These are phyloP conservation scores for Tylopilus felleus DNA, from an alignment of 768 basidiomycete genomes.

Conservation along the genomic window DNA sequence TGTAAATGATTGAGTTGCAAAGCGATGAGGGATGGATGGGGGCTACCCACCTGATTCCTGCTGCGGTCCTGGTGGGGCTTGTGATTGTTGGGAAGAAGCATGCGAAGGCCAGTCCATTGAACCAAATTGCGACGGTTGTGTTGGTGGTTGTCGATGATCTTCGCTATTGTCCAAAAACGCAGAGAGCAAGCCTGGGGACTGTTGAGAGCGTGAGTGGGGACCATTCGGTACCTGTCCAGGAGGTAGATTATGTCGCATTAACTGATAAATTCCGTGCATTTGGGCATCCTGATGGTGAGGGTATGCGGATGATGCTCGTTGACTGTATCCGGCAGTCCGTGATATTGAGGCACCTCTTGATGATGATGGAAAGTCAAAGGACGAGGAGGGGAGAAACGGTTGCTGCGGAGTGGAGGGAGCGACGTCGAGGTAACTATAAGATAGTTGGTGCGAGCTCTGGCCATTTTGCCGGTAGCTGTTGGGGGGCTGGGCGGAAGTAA, in stretches of 20 bases:
- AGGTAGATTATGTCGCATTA: conserved; percentile 28
- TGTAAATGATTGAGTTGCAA: conserved; percentile 5
- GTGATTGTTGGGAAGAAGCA: conserved; percentile 20
- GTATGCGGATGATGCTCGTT: conserved; percentile 18
- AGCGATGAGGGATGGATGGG: background rate
- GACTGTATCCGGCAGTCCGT: conserved; percentile 23
- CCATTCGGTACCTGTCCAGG: conserved; percentile 16
- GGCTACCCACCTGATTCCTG: conserved; percentile 25
- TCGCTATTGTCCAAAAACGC: conserved; percentile 30
- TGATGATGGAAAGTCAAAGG: conserved; percentile 31
- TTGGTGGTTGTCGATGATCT: conserved; percentile 24
- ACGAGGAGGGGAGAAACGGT: conserved; percentile 20
- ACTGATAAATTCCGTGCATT: conserved; percentile 30
- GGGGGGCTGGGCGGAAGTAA: conserved; percentile 27
- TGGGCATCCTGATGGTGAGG: conserved; percentile 31
- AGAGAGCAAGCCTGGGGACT: conserved; percentile 28
- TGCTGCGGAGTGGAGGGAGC: conserved; percentile 20
- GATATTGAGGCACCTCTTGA: conserved; percentile 24
- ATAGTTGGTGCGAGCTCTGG: conserved; percentile 24
- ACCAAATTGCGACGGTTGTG: conserved; percentile 23
- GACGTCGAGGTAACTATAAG: conserved; percentile 26
- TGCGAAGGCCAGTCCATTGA: conserved; percentile 36
- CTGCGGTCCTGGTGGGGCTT: conserved; percentile 15
- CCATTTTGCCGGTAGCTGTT: conserved; percentile 29
- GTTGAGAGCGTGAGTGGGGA: conserved; percentile 22